Evolutionary conservation across 352 stramenopile species (phyloP), one percentile per base, ranked within the genome.

Genomic region (Globisporangium abappressorium): DNA sequence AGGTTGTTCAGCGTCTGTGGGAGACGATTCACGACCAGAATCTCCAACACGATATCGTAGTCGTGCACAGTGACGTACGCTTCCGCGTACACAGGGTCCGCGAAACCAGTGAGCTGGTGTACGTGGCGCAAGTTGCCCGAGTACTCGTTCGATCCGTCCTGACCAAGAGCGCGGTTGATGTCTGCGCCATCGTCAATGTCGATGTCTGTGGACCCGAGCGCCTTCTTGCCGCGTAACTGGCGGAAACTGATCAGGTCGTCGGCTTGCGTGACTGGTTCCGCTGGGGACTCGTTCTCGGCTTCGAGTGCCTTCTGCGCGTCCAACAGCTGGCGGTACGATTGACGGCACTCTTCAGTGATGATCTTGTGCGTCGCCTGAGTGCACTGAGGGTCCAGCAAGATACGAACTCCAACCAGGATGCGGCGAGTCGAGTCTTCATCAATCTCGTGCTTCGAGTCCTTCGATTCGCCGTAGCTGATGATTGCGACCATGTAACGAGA

Each of bases 41-140:
- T 98, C 75, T 99, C 96, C 62, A 99, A 83, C 70, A 99, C 91
- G 81, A 99, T 99, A 82, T 99, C 98, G 76, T 99, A 99, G 71
- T 99, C 98, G 75, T 99, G 98, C 24, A 99, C 98, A 22, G 97
- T 99, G n/a, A 99, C 96, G 66, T 97, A 97, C 15, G 98, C 98
- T 80, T 99, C 98, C 24, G 97, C 97, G 78, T 99, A 99, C 57
- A 99, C 97, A 2, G 98, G 97, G 79, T 99, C 98, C 22, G 97
- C 96, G 80, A 99, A 99, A 57, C 98, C 98, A 75, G 94, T 99
- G 46, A 99, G 87, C 80, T 99, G 98, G 77, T 99, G 98, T 64
- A 99, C 95, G 76, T 99, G 97, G 38, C 87, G 92, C 61, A 99
- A 85, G 70, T 98, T 96, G 72, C 88, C 93, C 43, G 82, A 89